Base-by-base conservation (phyloP, 108 stramenopile genomes). In the Fragilaria radians region DNA sequence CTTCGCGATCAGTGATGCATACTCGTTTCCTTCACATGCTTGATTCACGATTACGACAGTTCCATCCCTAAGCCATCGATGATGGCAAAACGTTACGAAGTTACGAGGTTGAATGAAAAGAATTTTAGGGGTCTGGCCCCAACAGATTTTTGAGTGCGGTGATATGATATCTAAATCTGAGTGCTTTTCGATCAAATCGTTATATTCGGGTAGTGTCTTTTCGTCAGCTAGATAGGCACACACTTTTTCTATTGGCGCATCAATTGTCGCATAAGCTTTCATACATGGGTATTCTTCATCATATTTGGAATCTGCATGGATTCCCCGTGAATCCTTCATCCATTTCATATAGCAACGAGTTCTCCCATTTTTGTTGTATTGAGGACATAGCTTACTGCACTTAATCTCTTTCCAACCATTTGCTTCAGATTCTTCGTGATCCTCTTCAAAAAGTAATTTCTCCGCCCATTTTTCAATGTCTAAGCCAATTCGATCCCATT, bases 31-130 rank as follows among this genome's bases (percentile, higher is more conserved):
- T 21, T 80, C 85, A 54, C 79, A 76, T 18, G 91, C 91, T 59
- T 93, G 88, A 73, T 83, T 93, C 46, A 93, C 81, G 46, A 93
- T 71, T 1, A 93, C 78, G 67, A 79, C 77, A 28, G 74, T 88
- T 21, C 91, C 91, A 56, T 89, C 91, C 33, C 61, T 33, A 52
- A 74, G 60, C 91, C 91, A 93, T 57, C 86, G 72, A 72, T 93
- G 88, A 61, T 76, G 74, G 52, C 88, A 89, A 72, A 71, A 89
- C 0, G 91, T 88, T 46, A 93, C 82, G 61, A 93, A 88, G 52
- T 89, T 84, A 48, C 91, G 60, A 5, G 85, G 81, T 33, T 88
- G 83, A 25, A 93, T 69, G 54, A 93, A 89, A 47, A 93, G 57
- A 46, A 93, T 82, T 59, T 89, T 82, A 1, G 88, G 88, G 21